A percentile compares a stretch with the other conserved stretches of the same genome.
phyloP scores from a whole-genome alignment of 2,329 filamentous ascomycete genomes.

The Clonostachys rhizophaga region DNA sequence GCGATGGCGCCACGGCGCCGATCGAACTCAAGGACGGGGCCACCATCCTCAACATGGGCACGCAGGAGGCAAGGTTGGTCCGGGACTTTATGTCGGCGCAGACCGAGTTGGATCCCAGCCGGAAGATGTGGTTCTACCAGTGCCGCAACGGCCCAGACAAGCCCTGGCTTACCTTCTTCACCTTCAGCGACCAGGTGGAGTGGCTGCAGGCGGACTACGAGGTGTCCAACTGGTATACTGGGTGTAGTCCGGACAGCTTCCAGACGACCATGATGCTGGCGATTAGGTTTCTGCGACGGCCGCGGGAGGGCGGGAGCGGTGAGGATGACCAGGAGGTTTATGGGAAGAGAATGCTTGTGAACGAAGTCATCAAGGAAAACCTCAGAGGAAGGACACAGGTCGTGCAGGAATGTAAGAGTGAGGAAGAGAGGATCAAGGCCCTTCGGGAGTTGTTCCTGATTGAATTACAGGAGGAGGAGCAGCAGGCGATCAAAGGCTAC shows the following conservation, averaged over 20 bases:
- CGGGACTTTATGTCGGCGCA: constrained; percentile 41
- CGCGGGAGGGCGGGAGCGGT: constrained; percentile 27
- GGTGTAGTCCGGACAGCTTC: constrained; percentile 39
- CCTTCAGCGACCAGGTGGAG: constrained; percentile 57
- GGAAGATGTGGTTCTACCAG: constrained; percentile 60
- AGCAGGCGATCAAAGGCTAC: constrained; percentile 39
- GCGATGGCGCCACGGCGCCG: constrained; percentile 53
- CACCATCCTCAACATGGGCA: constrained; percentile 42
- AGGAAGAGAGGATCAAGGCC: constrained; percentile 47
- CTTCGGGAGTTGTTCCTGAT: constrained; percentile 49
- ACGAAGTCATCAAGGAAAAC: constrained; percentile 47
- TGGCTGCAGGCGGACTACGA: constrained; percentile 58
- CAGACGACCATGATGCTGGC: constrained; percentile 51
- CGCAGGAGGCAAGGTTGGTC: constrained; percentile 50
- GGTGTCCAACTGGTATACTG: constrained; percentile 54
- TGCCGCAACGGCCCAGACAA: constrained; percentile 41
- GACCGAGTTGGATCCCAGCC: constrained; percentile 24
- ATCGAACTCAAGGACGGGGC: constrained; percentile 42
- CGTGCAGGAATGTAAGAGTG: constrained; percentile 38
- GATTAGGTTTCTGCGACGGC: constrained; percentile 44
- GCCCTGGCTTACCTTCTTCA: constrained; percentile 56
- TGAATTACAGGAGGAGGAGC: constrained; percentile 42
- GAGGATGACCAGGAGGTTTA: constrained; percentile 36
- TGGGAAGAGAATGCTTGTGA: constrained; percentile 48
- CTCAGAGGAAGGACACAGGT: constrained; percentile 42